Evolutionary conservation across 1,139 yeast genomes (phyloP), one percentile per base, ranked within the genome.

Genomic region (Taphrina sp.): DNA sequence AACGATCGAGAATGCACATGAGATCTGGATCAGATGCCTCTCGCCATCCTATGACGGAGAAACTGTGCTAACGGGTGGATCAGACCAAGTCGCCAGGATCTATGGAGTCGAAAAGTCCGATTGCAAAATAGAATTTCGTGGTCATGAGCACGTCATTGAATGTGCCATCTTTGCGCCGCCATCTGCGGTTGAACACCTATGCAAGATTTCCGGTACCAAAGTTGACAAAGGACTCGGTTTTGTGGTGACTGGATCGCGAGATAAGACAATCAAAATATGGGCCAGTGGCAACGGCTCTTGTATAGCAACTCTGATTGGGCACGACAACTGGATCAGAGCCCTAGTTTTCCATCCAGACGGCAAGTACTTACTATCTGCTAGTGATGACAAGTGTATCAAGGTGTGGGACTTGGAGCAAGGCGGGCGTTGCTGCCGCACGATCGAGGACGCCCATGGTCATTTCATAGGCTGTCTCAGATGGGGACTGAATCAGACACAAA

Each of bases 291-390:
- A 82, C 49, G 90, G 86, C 1, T 77, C 77, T 67, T 71, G 79
- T 31, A 67, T 89, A 1, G 74, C 77, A 19, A 71, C 76, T 41
- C 72, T 83, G 57, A 66, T 69, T 12, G 96, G 95, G 1, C 97
- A 90, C 69, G 81, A 82, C 57, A 86, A 95, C 16, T 90, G 97
- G 97, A 85, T 90, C 1, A 80, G 85, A 61, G 77, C 82, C 8
- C 65, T 88, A 16, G 74, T 73, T 7, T 72, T 86, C 49, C 95
- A 87, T 67, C 95, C 95, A 0, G 81, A 79, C 63, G 95, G 95
- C 0, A 75, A 80, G 54, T 81, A 77, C 62, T 68, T 90, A 22
- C 74, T 85, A 42, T 81, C 89, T 57, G 85, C 85, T 14, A 77
- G 92, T 23, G 96, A 90, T 68, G 97, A 90, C 68, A 82, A 82